A percentile compares a stretch with the other conserved stretches of the same genome.
phyloP scores from a whole-genome alignment of 345 rosid species.

The Jatropha curcas region DNA sequence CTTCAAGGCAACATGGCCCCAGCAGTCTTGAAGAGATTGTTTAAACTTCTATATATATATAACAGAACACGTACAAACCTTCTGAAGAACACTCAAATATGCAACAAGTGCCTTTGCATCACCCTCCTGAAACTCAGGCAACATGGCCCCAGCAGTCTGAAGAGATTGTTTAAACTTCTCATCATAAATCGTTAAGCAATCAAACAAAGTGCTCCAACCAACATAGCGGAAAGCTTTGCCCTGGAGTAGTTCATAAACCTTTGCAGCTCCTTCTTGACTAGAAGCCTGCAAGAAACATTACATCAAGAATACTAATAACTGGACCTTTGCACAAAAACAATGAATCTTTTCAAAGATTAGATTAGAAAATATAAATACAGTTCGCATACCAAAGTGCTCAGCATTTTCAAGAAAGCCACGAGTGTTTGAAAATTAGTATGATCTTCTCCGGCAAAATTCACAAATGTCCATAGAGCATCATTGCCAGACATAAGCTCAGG shows the following conservation, averaged over 20 bases:
- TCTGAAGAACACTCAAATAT: slow-evolving; percentile 88
- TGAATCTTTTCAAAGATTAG: neutral
- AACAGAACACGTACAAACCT: slow-evolving; percentile 47
- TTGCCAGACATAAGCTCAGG: slow-evolving; percentile 86
- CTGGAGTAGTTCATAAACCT: slow-evolving; percentile 84
- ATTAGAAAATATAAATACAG: neutral
- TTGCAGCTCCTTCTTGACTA: slow-evolving; percentile 89
- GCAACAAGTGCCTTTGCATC: slow-evolving; percentile 98
- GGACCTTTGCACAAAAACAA: slow-evolving; percentile 19
- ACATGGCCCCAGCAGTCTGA: slow-evolving; percentile 80
- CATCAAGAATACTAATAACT: slow-evolving; percentile 18
- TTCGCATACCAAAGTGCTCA: slow-evolving; percentile 80
- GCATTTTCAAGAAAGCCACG: slow-evolving; percentile 92
- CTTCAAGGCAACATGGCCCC: no score
- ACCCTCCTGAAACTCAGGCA: slow-evolving; percentile 91
- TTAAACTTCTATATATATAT: no score
- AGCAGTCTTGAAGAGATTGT: no score
- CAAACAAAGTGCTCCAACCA: slow-evolving; percentile 94
- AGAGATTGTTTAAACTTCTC: slow-evolving; percentile 90
- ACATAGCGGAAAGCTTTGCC: slow-evolving; percentile 84
- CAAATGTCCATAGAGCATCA: slow-evolving; percentile 97
- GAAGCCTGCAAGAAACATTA: slow-evolving; percentile 63
- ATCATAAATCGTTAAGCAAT: slow-evolving; percentile 78
- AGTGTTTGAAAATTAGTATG: slow-evolving; percentile 93
- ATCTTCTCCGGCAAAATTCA: slow-evolving; percentile 97